These are phyloP conservation scores for Oryza australiensis DNA, from an alignment of 176 grass and related monocot species.

Conservation along the genomic window DNA sequence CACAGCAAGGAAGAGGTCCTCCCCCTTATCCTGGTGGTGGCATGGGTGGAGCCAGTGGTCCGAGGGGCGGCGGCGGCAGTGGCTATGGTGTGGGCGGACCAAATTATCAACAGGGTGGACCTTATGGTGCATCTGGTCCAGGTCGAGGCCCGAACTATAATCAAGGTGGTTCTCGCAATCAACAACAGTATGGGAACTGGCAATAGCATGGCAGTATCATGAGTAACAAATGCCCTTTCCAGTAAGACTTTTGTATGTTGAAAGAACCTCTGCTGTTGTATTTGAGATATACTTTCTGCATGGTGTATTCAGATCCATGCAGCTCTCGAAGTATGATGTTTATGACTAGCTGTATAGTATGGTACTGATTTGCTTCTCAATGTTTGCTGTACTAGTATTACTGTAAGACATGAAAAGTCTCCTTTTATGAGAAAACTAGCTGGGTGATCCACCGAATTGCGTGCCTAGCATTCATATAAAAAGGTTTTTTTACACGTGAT, in stretches of 20 bases:
- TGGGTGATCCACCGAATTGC: too few species aligned
- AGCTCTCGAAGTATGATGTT: not conserved
- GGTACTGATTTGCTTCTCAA: not conserved
- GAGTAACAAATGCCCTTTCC: not conserved
- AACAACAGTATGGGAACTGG: conserved; percentile 81
- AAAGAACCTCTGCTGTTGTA: not conserved
- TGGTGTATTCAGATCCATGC: not conserved
- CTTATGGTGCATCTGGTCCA: conserved; percentile 63
- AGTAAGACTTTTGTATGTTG: not conserved
- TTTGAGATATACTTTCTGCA: not conserved
- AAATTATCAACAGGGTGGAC: conserved; percentile 65
- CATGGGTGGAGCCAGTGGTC: conserved; percentile 48
- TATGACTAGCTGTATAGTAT: not conserved
- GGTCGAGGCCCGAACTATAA: conserved; percentile 57
- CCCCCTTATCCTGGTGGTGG: conserved; percentile 58
- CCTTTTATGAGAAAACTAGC: too few species aligned
- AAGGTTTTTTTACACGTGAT: too few species aligned
- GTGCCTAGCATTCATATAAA: too few species aligned
- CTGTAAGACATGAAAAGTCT: not conserved
- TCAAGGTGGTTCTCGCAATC: conserved; percentile 61
- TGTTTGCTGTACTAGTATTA: not conserved
- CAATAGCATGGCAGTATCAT: conserved; percentile 43
- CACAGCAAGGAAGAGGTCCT: conserved; percentile 66
- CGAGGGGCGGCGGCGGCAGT: conserved; percentile 34
- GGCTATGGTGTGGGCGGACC: conserved; percentile 57